Percentiles rank a stretch among this genome's conserved stretches.
Conservation (phyloP, 2,329 filamentous ascomycete species). For the Penicillium sclerotigenum region DNA sequence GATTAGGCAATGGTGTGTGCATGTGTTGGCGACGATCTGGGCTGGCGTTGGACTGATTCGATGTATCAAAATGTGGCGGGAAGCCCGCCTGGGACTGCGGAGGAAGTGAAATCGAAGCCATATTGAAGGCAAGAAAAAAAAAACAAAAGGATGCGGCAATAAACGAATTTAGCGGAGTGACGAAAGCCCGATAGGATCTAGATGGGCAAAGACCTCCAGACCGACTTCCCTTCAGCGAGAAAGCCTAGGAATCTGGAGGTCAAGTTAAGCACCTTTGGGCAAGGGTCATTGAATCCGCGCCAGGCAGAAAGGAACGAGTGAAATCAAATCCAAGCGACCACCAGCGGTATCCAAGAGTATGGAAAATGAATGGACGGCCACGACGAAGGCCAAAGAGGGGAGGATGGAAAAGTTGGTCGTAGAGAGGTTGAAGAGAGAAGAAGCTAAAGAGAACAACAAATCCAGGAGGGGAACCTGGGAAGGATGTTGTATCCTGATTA, state of each 20-base stretch:
- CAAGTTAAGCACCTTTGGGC: slow-evolving; percentile 17
- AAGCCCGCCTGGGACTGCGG: slow-evolving; percentile 28
- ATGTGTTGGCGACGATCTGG: slow-evolving; percentile 29
- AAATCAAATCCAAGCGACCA: slow-evolving; percentile 6
- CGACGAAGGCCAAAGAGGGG: slow-evolving; percentile 24
- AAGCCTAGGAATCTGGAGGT: slow-evolving; percentile 26
- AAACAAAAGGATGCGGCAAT: slow-evolving; percentile 4
- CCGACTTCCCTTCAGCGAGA: slow-evolving; percentile 22
- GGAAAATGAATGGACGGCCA: slow-evolving; percentile 26
- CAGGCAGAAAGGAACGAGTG: slow-evolving; percentile 20
- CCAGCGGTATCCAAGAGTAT: slow-evolving; percentile 2
- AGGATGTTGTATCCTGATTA: background rate
- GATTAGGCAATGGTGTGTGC: slow-evolving; percentile 52
- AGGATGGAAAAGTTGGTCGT: slow-evolving; percentile 16
- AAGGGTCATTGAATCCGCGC: slow-evolving; percentile 27
- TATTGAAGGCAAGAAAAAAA: slow-evolving; percentile 12
- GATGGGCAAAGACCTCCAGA: slow-evolving; percentile 27
- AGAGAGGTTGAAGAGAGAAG: slow-evolving; percentile 12
- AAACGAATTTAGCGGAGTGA: slow-evolving; percentile 10
- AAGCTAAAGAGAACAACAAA: slow-evolving; percentile 12
- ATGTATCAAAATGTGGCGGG: slow-evolving; percentile 28
- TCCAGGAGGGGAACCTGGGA: slow-evolving; percentile 6
- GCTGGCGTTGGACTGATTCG: slow-evolving; percentile 12
- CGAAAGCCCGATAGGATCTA: slow-evolving; percentile 15
- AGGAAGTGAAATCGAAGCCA: slow-evolving; percentile 41